Percentiles rank a stretch among this genome's conserved stretches.
Conservation (phyloP, 306 rosid genomes). For the Dalbergia cochinchinensis region DNA sequence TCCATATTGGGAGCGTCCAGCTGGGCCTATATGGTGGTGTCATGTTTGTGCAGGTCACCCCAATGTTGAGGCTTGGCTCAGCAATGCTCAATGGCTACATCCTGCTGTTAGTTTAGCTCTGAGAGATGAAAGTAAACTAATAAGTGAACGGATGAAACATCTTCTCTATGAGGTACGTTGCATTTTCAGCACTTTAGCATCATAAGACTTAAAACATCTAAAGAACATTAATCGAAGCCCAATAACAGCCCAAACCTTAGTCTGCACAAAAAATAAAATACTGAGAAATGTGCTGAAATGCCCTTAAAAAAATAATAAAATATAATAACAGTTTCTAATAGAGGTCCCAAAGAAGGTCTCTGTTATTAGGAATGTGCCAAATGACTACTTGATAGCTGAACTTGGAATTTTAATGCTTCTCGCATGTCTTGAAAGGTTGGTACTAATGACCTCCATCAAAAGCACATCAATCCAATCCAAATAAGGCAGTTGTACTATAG, state of each 20-base stretch:
- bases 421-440: not conserved
- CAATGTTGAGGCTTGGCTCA: constrained; percentile 73
- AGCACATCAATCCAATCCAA: constrained; percentile 8
- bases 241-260: not conserved
- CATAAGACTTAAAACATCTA: not conserved
- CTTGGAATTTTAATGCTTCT: not conserved
- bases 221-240: not conserved
- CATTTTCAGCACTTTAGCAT: constrained; percentile 22
- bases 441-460: not conserved
- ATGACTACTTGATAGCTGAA: not conserved
- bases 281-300: not conserved
- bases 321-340: not conserved
- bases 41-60: constrained; percentile 85
- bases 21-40: constrained; percentile 98
- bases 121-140: constrained; percentile 82
- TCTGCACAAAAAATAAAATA: not conserved
- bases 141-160: constrained; percentile 90
- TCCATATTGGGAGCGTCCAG: constrained; percentile 93
- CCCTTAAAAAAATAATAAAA: not conserved
- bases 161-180: constrained; percentile 82
- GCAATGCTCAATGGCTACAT: constrained; percentile 83
- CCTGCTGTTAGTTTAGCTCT: constrained; percentile 90
- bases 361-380: not conserved
- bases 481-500: not conserved
- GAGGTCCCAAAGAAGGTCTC: not conserved